A percentile compares a stretch with the other conserved stretches of the same genome.
Evolutionary conservation across 257 asterid genomes (phyloP).

Genomic region (Linaria vulgaris): DNA sequence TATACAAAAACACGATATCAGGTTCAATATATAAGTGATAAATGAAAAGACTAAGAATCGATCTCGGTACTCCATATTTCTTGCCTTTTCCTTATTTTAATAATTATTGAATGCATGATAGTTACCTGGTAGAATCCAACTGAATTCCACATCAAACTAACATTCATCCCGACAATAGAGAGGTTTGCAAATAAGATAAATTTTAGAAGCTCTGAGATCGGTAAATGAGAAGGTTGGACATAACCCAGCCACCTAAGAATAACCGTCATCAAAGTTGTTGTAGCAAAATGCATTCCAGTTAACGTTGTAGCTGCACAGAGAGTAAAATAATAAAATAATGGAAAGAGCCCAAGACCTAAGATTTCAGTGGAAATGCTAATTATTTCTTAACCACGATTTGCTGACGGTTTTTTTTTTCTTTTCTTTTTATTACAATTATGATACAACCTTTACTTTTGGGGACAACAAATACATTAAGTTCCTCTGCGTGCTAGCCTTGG

Average conservation of each 20-base stretch:
- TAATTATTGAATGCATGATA: slow-evolving; percentile 13
- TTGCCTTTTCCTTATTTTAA: neutral
- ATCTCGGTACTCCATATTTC: too few relatives aligned
- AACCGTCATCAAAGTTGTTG: slow-evolving; percentile 92
- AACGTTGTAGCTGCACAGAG: slow-evolving; percentile 83
- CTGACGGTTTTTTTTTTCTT: neutral
- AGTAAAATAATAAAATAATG: slow-evolving; percentile 26
- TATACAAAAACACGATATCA: slow-evolving; percentile 29
- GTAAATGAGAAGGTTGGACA: slow-evolving; percentile 94
- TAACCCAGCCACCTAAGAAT: slow-evolving; percentile 93
- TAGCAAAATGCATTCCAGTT: slow-evolving; percentile 94
- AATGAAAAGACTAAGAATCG: slow-evolving; percentile 1
- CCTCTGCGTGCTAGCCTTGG: neutral
- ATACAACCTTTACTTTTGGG: too few relatives aligned
- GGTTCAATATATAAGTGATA: slow-evolving; percentile 15
- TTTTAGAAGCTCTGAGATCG: slow-evolving; percentile 73
- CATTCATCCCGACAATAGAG: slow-evolving; percentile 98
- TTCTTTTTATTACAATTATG: neutral
- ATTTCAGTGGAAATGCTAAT: neutral
- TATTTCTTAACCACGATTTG: too few relatives aligned
- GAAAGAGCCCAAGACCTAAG: slow-evolving; percentile 19
- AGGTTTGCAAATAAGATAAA: slow-evolving; percentile 89
- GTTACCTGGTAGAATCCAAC: slow-evolving; percentile 98
- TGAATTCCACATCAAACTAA: slow-evolving; percentile 98
- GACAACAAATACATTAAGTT: neutral